A percentile compares a stretch with the other conserved stretches of the same genome.
Conservation (phyloP, 805 yeast genomes). For the Brettanomyces bruxellensis region DNA sequence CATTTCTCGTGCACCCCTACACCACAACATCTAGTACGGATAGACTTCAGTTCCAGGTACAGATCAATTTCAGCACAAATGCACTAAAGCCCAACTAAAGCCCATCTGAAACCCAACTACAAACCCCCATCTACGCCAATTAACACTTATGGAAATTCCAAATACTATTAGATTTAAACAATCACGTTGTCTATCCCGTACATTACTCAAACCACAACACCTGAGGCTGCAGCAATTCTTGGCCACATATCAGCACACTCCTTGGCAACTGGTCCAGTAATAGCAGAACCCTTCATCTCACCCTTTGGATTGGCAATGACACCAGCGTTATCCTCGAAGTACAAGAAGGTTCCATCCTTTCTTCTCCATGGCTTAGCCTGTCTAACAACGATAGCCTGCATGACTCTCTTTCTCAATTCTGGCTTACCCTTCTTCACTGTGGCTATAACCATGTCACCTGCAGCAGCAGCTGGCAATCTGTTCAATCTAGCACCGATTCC, state of each 20-base stretch:
- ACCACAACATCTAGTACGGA: no score
- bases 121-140: no score
- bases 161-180: no score
- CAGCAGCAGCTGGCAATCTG: slow-evolving; percentile 99
- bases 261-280: slow-evolving; percentile 99
- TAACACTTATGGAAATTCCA: no score
- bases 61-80: no score
- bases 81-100: no score
- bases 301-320: slow-evolving; percentile 99
- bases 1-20: no score
- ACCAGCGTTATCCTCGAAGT: slow-evolving; percentile 99
- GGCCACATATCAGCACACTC: slow-evolving; percentile 99
- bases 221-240: slow-evolving; percentile 99
- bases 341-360: slow-evolving; percentile 98
- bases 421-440: slow-evolving; percentile 99
- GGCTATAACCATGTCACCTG: slow-evolving; percentile 99
- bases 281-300: slow-evolving; percentile 99
- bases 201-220: slow-evolving; percentile 88
- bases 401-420: slow-evolving; percentile 99
- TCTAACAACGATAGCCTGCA: slow-evolving; percentile 99
- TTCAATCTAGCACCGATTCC: slow-evolving; percentile 99
- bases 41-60: no score
- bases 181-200: neutral
- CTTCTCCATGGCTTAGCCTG: slow-evolving; percentile 99
- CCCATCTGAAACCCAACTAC: no score